These are phyloP conservation scores for Fonsecaea multimorphosa DNA, from an alignment of 2,329 filamentous ascomycete genomes.

Conservation along the genomic window DNA sequence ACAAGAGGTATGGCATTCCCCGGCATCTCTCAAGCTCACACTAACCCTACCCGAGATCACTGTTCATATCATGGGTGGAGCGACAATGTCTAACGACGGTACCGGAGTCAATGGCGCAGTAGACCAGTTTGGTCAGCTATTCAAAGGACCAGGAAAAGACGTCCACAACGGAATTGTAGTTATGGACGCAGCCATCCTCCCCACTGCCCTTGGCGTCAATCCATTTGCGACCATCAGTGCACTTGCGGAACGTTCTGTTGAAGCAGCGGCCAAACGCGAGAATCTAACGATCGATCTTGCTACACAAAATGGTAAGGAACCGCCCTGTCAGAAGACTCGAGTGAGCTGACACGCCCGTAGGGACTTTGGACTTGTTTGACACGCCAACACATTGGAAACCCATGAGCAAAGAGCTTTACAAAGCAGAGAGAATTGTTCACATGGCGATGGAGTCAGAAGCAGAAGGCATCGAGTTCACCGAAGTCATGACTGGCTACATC, in stretches of 20 bases:
- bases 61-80: conserved; percentile 71
- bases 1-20: conserved; percentile 48
- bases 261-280: conserved; percentile 54
- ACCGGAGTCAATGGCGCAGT: conserved; percentile 64
- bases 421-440: conserved; percentile 51
- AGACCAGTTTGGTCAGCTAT: conserved; percentile 67
- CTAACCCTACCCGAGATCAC: conserved; percentile 53
- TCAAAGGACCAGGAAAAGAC: conserved; percentile 59
- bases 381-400: conserved; percentile 52
- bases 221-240: conserved; percentile 73
- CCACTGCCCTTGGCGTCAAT: conserved; percentile 68
- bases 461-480: conserved; percentile 65
- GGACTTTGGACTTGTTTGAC: conserved; percentile 61
- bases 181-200: conserved; percentile 67
- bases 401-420: conserved; percentile 46
- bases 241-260: conserved; percentile 68
- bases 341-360: neutral
- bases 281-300: conserved; percentile 55
- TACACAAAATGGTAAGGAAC: conserved; percentile 48
- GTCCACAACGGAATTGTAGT: conserved; percentile 65
- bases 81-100: conserved; percentile 66
- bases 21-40: neutral
- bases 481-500: conserved; percentile 69
- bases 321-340: neutral
- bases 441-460: conserved; percentile 45